These are phyloP conservation scores for Neonectria sp. DNA, from an alignment of 2,329 filamentous ascomycete genomes.

Conservation along the genomic window DNA sequence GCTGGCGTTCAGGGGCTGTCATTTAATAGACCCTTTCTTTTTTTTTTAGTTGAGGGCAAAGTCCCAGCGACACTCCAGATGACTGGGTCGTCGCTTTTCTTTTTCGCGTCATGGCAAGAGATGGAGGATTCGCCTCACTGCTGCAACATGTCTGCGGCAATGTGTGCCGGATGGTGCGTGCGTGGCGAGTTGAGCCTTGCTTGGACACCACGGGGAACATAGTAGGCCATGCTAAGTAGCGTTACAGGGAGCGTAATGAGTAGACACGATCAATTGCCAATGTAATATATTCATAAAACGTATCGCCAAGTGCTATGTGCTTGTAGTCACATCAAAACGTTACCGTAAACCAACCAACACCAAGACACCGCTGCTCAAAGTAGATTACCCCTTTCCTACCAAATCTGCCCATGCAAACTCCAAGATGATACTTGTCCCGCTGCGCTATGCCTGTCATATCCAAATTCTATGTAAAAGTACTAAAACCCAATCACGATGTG, in stretches of 20 bases:
- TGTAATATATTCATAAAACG: background rate
- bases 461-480: slow-evolving; percentile 9
- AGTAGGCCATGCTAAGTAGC: background rate
- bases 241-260: background rate
- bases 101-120: background rate
- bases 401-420: background rate
- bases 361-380: background rate
- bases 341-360: background rate
- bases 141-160: background rate
- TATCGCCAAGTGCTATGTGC: background rate
- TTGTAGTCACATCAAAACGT: background rate
- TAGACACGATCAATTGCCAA: background rate
- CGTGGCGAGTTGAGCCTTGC: background rate
- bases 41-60: background rate
- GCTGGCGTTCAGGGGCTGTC: slow-evolving; percentile 36
- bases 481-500: background rate
- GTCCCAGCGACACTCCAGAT: background rate
- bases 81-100: background rate
- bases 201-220: background rate
- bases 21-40: slow-evolving; percentile 21
- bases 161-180: background rate
- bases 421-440: background rate
- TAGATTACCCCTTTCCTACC: background rate
- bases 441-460: slow-evolving; percentile 3
- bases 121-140: background rate